A percentile compares a stretch with the other conserved stretches of the same genome.
Evolutionary conservation across 2,329 filamentous ascomycete genomes (phyloP).

Genomic region (Cercospora zeae-maydis): DNA sequence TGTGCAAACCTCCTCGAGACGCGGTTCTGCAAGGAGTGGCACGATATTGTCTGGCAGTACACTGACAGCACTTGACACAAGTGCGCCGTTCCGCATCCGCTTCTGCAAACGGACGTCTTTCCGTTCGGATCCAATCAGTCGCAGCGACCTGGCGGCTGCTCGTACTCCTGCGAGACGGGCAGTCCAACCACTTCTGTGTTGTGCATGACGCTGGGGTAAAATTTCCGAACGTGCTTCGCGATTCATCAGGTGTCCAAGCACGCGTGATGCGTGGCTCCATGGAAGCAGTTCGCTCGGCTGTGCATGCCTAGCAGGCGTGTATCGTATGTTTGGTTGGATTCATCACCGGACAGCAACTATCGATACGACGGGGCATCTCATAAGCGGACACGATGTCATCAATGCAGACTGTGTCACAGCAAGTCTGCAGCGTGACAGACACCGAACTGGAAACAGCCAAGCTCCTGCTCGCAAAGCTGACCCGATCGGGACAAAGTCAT

Average conservation of each 20-base stretch:
- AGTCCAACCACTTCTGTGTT: neutral
- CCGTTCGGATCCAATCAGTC: neutral
- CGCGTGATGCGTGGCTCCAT: no score
- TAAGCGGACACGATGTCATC: neutral
- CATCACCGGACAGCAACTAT: neutral
- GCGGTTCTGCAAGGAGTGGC: neutral
- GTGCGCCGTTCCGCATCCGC: neutral
- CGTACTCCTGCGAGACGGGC: neutral
- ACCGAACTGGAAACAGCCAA: neutral
- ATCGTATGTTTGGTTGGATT: conserved; percentile 1
- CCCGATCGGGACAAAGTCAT: neutral
- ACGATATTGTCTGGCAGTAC: neutral
- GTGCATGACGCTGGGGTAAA: neutral
- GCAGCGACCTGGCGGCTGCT: neutral
- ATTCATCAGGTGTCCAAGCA: neutral
- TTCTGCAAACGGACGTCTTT: neutral
- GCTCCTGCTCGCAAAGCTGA: neutral
- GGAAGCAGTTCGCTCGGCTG: neutral
- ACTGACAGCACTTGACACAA: neutral
- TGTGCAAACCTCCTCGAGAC: neutral
- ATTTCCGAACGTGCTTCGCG: neutral
- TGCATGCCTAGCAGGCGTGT: neutral
- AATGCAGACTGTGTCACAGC: neutral
- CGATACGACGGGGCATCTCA: neutral
- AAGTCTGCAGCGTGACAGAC: neutral